phyloP scores from a whole-genome alignment of 805 yeast species.

The Candida andamanensis region DNA sequence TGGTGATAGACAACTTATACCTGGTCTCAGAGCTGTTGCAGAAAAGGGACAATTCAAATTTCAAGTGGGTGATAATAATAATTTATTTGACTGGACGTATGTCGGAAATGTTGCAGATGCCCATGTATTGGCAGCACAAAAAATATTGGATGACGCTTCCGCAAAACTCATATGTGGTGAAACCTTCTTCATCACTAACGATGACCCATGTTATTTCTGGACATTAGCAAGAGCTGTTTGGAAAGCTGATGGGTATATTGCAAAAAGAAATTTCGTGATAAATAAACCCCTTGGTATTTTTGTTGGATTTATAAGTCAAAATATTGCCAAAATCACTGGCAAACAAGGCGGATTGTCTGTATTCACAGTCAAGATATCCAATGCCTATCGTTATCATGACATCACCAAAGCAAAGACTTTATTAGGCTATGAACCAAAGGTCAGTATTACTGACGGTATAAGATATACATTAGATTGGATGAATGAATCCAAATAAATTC shows the following conservation, averaged over 20 bases:
- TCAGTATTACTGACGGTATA: constrained; percentile 76
- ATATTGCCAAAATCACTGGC: constrained; percentile 61
- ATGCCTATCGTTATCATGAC: constrained; percentile 92
- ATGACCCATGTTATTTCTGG: constrained; percentile 94
- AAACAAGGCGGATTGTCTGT: constrained; percentile 95
- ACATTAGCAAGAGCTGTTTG: constrained; percentile 93
- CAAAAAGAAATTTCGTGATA: constrained; percentile 61
- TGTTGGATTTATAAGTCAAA: constrained; percentile 78
- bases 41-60: constrained; percentile 81
- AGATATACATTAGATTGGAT: constrained; percentile 79
- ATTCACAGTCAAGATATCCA: constrained; percentile 85
- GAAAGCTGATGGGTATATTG: constrained; percentile 92
- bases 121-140: constrained; percentile 87
- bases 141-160: constrained; percentile 46
- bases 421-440: constrained; percentile 77
- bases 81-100: constrained; percentile 93
- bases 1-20: constrained; percentile 94
- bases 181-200: constrained; percentile 86
- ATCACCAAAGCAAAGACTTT: constrained; percentile 77
- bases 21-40: constrained; percentile 83
- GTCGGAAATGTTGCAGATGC: constrained; percentile 98
- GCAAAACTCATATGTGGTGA: constrained; percentile 67
- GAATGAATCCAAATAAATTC: constrained; percentile 61
- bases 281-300: constrained; percentile 71
- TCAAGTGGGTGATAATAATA: constrained; percentile 92